Base-by-base conservation (phyloP, 2,329 filamentous ascomycete species). In the Neonectria faginata region DNA sequence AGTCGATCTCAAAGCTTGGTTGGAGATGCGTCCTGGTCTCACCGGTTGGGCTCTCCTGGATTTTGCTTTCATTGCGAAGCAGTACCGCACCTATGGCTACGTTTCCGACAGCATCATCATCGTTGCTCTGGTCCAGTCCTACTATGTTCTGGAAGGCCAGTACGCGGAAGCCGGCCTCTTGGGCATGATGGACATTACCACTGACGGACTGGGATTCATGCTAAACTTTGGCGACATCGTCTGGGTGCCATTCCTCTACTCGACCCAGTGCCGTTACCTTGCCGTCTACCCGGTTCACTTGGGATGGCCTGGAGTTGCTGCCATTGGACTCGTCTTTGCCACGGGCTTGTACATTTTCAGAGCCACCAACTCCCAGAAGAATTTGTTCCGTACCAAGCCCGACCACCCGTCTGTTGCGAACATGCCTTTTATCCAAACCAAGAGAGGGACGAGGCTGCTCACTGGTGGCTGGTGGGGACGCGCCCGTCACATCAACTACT, bases 121-220 rank as follows among this genome's bases (percentile, higher is more conserved):
- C 60, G 86, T 94, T 67, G 88, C 91, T 2, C 74, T 85, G 14
- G 90, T 94, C 57, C 94, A 97, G 78, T 83, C 85, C 1, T 82
- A 96, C 69, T 97, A 97, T 78, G 89, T 94, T 2, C 83, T 97
- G 14, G 94, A 97, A 74, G 88, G 89, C 1, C 87, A 93, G 53
- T 94, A 91, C 80, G 94, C 94, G 85, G 94, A 97, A 76, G 85
- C 91, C 0, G 91, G 93, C 3, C 89, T 97, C 60, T 81, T 97
- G 67, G 94, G 92, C 6, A 97, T 93, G 60, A 97, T 97, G 80
- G 94, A 97, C 75, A 90, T 97, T 67, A 97, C 90, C 54, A 92
- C 89, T 47, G 94, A 97, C 73, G 94, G 94, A 2, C 94, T 97
- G 68, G 94, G 94, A 50, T 94, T 93, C 80, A 97, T 97, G 94